Base-by-base conservation (phyloP, 2,329 filamentous ascomycete genomes). In the Trichoderma hamatum region DNA sequence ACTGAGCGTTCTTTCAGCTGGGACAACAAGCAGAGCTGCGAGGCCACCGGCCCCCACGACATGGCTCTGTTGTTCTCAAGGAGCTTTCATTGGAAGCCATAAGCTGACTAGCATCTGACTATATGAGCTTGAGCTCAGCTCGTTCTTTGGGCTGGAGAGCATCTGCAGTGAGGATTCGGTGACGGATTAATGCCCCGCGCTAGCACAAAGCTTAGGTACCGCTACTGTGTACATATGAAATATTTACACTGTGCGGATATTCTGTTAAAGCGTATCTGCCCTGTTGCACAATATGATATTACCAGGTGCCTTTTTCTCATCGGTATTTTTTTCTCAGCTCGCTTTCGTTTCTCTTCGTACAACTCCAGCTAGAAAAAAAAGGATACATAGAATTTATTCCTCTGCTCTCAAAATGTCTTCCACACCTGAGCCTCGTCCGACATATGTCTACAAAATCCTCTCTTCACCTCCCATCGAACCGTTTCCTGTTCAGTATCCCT, bases 1-100 rank as follows among this genome's bases (percentile, higher is more conserved):
- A 82, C 72, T n/a, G 81, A 76, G 60, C 82, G 82, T 62, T 76
- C 76, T 3, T 85, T 81, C 16, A 94, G 80, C 68, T 86, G 82
- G 16, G 86, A 88, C 67, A 95, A 83, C 70, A 93, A 88, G 70
- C 90, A 88, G 51, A 90, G 82, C 69, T 81, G 83, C 26, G 89
- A 90, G 7, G 93, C 86, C 36, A 88, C 81, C 32, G 92, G 91
- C 10, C 86, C 87, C 71, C 80, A 80, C 24, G 84, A 85, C 86
- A 87, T 88, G n/a, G 1, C 61, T 46, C 51, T 14, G 24, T 9
- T 10, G 21, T 28, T 5, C 54, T 59, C 46, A 59, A 24, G 26
- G 51, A 32, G 26, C 9, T 34, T 64, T 56, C 67, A 69, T 64
- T 30, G 34, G 11, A 43, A 39, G 6, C 10, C 11, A 36, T 36